Evolutionary conservation across 2,329 filamentous ascomycete genomes (phyloP).

Genomic region (Thelonectria blattea): DNA sequence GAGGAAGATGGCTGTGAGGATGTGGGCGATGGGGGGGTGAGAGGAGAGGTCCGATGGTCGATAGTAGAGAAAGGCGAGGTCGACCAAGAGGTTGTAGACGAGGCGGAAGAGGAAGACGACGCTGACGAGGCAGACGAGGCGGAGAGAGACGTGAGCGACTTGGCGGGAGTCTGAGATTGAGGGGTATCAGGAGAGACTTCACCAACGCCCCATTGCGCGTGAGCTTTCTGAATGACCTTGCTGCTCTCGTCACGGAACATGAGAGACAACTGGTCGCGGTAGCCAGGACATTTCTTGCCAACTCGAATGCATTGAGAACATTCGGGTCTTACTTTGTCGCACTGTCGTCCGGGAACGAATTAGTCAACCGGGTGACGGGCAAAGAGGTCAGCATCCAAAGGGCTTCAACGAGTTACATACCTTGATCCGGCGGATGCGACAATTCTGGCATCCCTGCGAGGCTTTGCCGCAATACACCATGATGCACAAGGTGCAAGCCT

Average conservation of each 20-base stretch:
- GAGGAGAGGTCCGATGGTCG: conserved; percentile 24
- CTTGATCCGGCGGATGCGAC: conserved; percentile 61
- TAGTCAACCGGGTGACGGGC: conserved; percentile 11
- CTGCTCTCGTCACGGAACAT: conserved; percentile 72
- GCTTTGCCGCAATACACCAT: conserved; percentile 66
- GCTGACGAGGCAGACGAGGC: not conserved
- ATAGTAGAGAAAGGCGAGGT: conserved; percentile 26
- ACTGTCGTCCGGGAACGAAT: conserved; percentile 47
- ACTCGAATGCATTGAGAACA: conserved; percentile 68
- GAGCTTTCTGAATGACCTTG: conserved; percentile 65
- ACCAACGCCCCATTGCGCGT: conserved; percentile 55
- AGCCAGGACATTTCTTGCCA: conserved; percentile 66
- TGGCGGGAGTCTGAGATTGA: conserved; percentile 34
- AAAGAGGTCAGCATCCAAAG: not conserved
- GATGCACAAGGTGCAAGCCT: conserved; percentile 12
- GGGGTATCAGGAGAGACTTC: conserved; percentile 28
- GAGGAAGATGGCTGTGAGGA: conserved; percentile 17
- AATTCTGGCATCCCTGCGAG: conserved; percentile 61
- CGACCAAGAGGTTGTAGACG: conserved; percentile 32
- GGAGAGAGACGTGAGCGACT: conserved; percentile 24
- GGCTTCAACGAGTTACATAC: conserved; percentile 42
- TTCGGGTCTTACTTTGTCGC: conserved; percentile 64
- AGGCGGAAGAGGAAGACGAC: conserved; percentile 27
- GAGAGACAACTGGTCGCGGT: conserved; percentile 67
- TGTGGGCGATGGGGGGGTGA: conserved; percentile 28